Evolutionary conservation across 352 stramenopile genomes (phyloP).

Genomic region (Halophytophthora batemanensis): DNA sequence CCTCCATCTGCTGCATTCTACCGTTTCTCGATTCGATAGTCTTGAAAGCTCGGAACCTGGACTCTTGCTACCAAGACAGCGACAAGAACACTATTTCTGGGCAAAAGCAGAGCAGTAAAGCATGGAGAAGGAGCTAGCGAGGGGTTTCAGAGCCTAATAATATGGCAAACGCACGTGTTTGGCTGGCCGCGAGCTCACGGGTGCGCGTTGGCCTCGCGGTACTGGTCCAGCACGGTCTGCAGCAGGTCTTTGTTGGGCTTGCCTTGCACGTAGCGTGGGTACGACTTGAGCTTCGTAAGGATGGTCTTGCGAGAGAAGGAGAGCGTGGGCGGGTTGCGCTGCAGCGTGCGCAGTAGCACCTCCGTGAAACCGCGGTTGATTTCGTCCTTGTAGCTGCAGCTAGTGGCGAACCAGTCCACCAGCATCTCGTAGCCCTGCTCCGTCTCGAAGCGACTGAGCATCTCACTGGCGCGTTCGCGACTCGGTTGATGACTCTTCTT

Average conservation of each 20-base stretch:
- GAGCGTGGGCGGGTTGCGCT: constrained; percentile 43
- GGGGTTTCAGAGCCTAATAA: too few relatives aligned
- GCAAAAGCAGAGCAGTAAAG: too few relatives aligned
- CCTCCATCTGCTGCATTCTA: constrained; percentile 39
- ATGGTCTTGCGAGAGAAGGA: constrained; percentile 48
- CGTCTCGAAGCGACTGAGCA: constrained; percentile 51
- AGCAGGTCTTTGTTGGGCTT: constrained; percentile 52
- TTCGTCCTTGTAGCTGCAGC: constrained; percentile 52
- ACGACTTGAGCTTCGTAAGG: constrained; percentile 20
- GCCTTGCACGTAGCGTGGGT: constrained; percentile 27
- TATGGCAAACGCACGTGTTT: neutral
- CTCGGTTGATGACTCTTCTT: too few relatives aligned
- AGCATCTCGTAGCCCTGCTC: constrained; percentile 55
- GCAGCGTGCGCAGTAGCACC: constrained; percentile 54
- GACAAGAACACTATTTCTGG: too few relatives aligned
- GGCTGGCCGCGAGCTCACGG: constrained; percentile 2
- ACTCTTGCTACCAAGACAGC: too few relatives aligned
- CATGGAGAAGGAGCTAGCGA: too few relatives aligned
- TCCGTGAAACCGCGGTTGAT: constrained; percentile 36
- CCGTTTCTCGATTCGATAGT: too few relatives aligned
- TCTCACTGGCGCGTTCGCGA: constrained; percentile 8
- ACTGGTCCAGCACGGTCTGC: constrained; percentile 32
- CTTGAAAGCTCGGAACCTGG: too few relatives aligned
- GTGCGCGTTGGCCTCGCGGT: constrained; percentile 28
- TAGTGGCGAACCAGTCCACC: constrained; percentile 48